Percentiles rank a stretch among this genome's conserved stretches.
These are phyloP conservation scores for Mycena metata DNA, from an alignment of 768 basidiomycete genomes.

Conservation along the genomic window DNA sequence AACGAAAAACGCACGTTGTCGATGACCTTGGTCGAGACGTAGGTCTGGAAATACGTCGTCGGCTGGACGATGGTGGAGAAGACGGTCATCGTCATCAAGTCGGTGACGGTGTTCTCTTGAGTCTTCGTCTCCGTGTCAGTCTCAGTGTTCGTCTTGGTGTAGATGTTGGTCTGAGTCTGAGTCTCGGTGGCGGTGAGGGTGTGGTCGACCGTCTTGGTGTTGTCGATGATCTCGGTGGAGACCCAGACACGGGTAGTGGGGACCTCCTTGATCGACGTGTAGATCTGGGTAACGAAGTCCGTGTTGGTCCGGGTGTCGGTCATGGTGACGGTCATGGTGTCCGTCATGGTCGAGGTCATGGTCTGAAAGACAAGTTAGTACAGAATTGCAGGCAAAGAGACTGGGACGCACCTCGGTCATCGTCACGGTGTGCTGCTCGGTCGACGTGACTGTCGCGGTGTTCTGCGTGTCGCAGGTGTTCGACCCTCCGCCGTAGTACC, in stretches of 20 bases:
- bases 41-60: conserved; percentile 68
- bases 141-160: conserved; percentile 63
- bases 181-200: conserved; percentile 76
- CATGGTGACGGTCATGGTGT: conserved; percentile 54
- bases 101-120: conserved; percentile 66
- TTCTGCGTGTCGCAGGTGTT: conserved; percentile 37
- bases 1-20: conserved; percentile 64
- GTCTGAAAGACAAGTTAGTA: conserved; percentile 16
- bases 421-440: conserved; percentile 41
- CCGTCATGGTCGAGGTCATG: conserved; percentile 49
- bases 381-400: conserved; percentile 12
- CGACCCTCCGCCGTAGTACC: conserved; percentile 41
- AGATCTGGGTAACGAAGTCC: conserved; percentile 52
- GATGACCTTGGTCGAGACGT: conserved; percentile 67
- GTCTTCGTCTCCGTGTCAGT: conserved; percentile 65
- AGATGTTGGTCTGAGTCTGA: conserved; percentile 66
- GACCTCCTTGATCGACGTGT: conserved; percentile 66
- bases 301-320: conserved; percentile 47
- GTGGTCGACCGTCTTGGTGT: conserved; percentile 66
- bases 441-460: conserved; percentile 54
- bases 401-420: conserved; percentile 31
- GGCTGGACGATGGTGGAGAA: conserved; percentile 66
- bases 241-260: conserved; percentile 78
- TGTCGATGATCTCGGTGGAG: conserved; percentile 75
- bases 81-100: conserved; percentile 68